Conservation (phyloP, 176 grass and related monocot genomes). For the Chrysopogon serrulatus region DNA sequence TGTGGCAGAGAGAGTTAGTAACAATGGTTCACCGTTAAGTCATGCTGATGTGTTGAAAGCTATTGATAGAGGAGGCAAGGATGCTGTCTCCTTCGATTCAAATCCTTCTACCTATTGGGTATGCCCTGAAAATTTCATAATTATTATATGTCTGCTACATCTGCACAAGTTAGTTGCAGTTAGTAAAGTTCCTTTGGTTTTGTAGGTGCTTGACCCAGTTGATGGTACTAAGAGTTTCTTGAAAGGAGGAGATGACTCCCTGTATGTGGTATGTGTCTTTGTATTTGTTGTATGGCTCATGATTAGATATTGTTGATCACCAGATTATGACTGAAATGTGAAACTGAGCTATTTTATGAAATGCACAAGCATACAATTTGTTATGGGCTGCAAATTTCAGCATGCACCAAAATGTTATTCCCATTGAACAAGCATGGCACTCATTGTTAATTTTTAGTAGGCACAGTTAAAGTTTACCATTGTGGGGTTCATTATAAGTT, state of each 20-base stretch:
- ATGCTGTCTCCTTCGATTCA: conserved; percentile 70
- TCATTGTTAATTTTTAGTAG: too few relatives aligned
- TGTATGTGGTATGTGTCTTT: conserved; percentile 75
- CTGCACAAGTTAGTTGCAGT: background rate
- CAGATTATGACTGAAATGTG: too few relatives aligned
- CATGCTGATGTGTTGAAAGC: conserved; percentile 65
- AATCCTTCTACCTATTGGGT: conserved; percentile 83
- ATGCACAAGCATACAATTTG: too few relatives aligned
- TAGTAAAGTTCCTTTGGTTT: background rate
- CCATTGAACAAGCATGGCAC: too few relatives aligned
- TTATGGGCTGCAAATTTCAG: too few relatives aligned
- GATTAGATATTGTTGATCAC: background rate
- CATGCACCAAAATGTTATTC: too few relatives aligned
- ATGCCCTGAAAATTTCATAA: background rate
- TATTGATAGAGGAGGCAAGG: conserved; percentile 87
- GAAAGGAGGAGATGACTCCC: conserved; percentile 60
- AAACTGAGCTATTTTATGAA: too few relatives aligned
- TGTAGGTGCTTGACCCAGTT: conserved; percentile 94
- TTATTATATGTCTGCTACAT: background rate
- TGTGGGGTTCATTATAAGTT: background rate
- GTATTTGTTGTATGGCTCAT: background rate
- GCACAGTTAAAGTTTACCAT: background rate
- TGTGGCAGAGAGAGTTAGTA: conserved; percentile 46
- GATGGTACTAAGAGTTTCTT: conserved; percentile 88
- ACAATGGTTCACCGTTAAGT: conserved; percentile 43